phyloP scores from a whole-genome alignment of 345 rosid genomes.

The Syzygium oleosum region DNA sequence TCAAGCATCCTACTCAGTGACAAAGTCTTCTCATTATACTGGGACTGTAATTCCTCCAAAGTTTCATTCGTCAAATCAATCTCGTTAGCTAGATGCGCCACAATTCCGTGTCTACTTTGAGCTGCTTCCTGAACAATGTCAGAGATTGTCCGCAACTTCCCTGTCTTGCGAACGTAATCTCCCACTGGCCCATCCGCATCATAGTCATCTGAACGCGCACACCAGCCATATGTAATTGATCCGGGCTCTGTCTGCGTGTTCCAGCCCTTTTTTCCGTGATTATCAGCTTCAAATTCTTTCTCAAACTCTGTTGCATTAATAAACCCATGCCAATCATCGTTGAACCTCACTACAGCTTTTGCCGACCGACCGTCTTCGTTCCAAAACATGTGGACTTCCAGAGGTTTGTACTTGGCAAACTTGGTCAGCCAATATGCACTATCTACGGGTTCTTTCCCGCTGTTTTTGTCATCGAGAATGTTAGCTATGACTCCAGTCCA shows the following conservation, averaged over 20 bases:
- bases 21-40: too few relatives aligned
- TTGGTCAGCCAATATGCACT: conserved; percentile 43
- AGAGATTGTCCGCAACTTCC: conserved; percentile 44
- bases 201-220: conserved; percentile 68
- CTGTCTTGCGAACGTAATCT: conserved; percentile 49
- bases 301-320: conserved; percentile 50
- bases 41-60: too few relatives aligned
- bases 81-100: conserved; percentile 38
- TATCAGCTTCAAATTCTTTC: conserved; percentile 38
- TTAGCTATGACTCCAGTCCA: conserved; percentile 70
- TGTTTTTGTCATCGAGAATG: conserved; percentile 16
- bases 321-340: conserved; percentile 57
- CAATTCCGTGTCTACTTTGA: conserved; percentile 28
- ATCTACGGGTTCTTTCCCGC: conserved; percentile 12
- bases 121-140: conserved; percentile 39
- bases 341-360: conserved; percentile 48
- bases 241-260: conserved; percentile 18
- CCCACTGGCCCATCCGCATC: conserved; percentile 51
- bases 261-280: conserved; percentile 54
- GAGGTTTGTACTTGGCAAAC: conserved; percentile 53
- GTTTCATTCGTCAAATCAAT: conserved; percentile 20
- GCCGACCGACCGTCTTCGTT: conserved; percentile 23
- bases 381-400: conserved; percentile 39
- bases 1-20: too few relatives aligned
- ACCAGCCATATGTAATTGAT: conserved; percentile 57